Evolutionary conservation across 768 basidiomycete genomes (phyloP).

Genomic region (Lactarius tabidus): DNA sequence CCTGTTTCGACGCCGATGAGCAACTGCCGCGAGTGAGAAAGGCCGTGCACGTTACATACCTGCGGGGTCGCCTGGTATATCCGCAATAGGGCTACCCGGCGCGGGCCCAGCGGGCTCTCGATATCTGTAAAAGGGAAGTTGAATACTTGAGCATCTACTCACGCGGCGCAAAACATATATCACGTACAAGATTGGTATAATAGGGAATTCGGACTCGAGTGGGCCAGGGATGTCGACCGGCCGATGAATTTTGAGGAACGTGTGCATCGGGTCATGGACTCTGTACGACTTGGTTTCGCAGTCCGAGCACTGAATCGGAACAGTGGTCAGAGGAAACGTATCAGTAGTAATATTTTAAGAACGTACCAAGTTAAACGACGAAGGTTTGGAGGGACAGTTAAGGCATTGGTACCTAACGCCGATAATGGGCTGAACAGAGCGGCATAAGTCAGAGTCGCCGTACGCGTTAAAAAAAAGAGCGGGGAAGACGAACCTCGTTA

Average conservation of each 20-base stretch:
- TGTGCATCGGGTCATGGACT: constrained; percentile 78
- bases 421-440: constrained; percentile 54
- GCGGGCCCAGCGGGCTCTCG: constrained; percentile 56
- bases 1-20: constrained; percentile 36
- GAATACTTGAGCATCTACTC: not conserved
- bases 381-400: constrained; percentile 74
- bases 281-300: constrained; percentile 79
- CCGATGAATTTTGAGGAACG: constrained; percentile 83
- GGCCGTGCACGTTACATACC: constrained; percentile 37
- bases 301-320: constrained; percentile 55
- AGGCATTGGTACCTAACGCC: constrained; percentile 88
- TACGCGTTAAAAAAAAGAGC: not conserved
- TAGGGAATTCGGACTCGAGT: constrained; percentile 48
- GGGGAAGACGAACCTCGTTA: constrained; percentile 6
- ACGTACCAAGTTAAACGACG: constrained; percentile 69
- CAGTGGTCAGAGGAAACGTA: not conserved
- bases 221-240: constrained; percentile 56
- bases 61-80: constrained; percentile 47
- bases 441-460: not conserved
- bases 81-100: constrained; percentile 30
- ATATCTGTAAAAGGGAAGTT: constrained; percentile 45
- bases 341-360: not conserved
- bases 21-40: constrained; percentile 15
- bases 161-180: not conserved
- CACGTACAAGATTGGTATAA: constrained; percentile 67